Percentiles rank a stretch among this genome's conserved stretches.
phyloP scores from a whole-genome alignment of 2,329 filamentous ascomycete genomes.

The Colletotrichum musae region DNA sequence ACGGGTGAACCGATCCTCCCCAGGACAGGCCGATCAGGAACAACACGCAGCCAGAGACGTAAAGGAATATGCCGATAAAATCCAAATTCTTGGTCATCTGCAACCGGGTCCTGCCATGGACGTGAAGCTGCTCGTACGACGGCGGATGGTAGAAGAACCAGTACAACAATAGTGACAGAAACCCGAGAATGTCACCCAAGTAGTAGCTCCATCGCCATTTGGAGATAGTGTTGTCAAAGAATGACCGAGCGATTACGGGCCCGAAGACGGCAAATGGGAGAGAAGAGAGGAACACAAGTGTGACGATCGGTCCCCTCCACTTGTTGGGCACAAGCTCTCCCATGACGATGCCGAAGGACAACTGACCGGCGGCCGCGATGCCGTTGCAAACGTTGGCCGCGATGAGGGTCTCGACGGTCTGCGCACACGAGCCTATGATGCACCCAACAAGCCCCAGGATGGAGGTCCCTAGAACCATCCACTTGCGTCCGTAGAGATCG shows the following conservation, averaged over 20 bases:
- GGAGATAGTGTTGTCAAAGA: conserved; percentile 57
- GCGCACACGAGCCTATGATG: conserved; percentile 53
- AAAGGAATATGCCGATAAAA: conserved; percentile 60
- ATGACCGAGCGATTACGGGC: conserved; percentile 61
- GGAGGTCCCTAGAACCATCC: conserved; percentile 42
- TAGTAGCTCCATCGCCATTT: conserved; percentile 67
- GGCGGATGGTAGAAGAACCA: conserved; percentile 63
- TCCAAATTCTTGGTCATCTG: conserved; percentile 61
- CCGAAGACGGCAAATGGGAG: conserved; percentile 60
- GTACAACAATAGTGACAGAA: conserved; percentile 56
- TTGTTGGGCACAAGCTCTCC: conserved; percentile 61
- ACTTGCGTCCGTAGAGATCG: conserved; percentile 32
- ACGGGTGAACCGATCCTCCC: conserved; percentile 5
- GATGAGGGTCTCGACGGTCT: conserved; percentile 54
- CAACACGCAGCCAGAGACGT: conserved; percentile 54
- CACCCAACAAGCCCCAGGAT: conserved; percentile 54
- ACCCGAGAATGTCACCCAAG: conserved; percentile 60
- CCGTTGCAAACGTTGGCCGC: conserved; percentile 55
- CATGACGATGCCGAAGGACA: conserved; percentile 58
- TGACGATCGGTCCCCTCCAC: conserved; percentile 53
- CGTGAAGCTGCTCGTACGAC: conserved; percentile 59
- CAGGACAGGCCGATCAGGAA: conserved; percentile 13
- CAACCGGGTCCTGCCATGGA: conserved; percentile 52
- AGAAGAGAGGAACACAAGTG: conserved; percentile 56
- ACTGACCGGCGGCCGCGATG: conserved; percentile 56